Conservation (phyloP, 495 filamentous ascomycete species). For the Trichoderma asperelloides region DNA sequence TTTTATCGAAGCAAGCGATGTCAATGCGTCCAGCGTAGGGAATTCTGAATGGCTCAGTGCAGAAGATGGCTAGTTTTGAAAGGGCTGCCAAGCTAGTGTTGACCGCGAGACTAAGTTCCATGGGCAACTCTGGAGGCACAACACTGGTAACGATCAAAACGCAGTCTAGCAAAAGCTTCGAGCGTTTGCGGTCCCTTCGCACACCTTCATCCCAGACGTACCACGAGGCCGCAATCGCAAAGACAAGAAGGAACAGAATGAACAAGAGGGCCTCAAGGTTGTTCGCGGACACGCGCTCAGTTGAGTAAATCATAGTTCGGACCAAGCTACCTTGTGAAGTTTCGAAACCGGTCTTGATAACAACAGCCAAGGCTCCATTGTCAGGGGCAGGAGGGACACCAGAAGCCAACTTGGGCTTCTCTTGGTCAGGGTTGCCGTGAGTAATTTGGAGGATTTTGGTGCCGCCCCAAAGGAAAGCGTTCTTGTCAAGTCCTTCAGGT, state of each 20-base stretch:
- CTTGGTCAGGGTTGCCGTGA: constrained; percentile 69
- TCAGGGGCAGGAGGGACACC: constrained; percentile 72
- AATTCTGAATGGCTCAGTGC: constrained; percentile 98
- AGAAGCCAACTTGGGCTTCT: constrained; percentile 54
- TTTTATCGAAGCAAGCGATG: constrained; percentile 98
- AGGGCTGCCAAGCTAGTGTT: constrained; percentile 97
- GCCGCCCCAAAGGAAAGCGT: constrained; percentile 88
- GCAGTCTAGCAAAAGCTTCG: constrained; percentile 94
- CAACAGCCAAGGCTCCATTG: constrained; percentile 86
- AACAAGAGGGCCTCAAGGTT: constrained; percentile 91
- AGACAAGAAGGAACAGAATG: constrained; percentile 92
- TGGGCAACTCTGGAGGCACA: constrained; percentile 92
- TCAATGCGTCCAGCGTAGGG: constrained; percentile 94
- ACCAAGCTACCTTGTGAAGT: constrained; percentile 96
- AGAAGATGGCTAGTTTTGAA: constrained; percentile 93
- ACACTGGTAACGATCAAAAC: constrained; percentile 96
- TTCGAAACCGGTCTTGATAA: constrained; percentile 97
- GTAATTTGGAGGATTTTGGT: constrained; percentile 96
- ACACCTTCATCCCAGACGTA: constrained; percentile 99
- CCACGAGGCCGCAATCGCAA: constrained; percentile 97
- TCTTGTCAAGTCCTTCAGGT: constrained; percentile 88
- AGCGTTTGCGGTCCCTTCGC: constrained; percentile 82
- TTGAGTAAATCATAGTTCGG: constrained; percentile 99
- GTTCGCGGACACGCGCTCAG: constrained; percentile 94
- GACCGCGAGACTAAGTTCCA: constrained; percentile 95